phyloP scores from a whole-genome alignment of 257 asterid genomes.

The Pogostemon cablin region DNA sequence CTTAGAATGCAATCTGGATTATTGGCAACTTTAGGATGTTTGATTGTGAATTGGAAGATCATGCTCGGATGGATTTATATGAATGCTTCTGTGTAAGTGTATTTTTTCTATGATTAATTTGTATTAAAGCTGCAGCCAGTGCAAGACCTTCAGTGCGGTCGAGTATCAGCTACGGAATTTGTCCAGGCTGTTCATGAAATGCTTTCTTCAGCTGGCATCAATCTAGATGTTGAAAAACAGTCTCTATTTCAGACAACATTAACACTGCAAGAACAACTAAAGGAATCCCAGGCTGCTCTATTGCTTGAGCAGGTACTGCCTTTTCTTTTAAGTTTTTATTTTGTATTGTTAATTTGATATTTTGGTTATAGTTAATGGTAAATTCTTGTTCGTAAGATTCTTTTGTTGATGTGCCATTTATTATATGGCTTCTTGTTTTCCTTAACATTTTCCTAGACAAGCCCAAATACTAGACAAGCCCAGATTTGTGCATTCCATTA shows the following conservation, averaged over 20 bases:
- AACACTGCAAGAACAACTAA: slow-evolving; percentile 82
- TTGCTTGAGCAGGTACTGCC: slow-evolving; percentile 85
- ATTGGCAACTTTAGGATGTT: background rate
- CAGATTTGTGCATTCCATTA: background rate
- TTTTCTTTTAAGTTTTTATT: slow-evolving; percentile 19
- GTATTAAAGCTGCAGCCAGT: slow-evolving; percentile 51
- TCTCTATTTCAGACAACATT: slow-evolving; percentile 67
- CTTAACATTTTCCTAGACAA: background rate
- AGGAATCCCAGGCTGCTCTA: slow-evolving; percentile 87
- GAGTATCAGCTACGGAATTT: slow-evolving; percentile 85
- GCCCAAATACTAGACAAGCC: too few relatives aligned
- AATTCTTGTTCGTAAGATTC: background rate
- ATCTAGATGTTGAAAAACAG: slow-evolving; percentile 78
- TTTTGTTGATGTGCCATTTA: background rate
- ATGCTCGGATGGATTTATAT: background rate
- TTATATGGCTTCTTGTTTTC: background rate
- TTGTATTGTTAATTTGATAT: background rate
- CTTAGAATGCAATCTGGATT: slow-evolving; percentile 14
- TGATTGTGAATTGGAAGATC: background rate
- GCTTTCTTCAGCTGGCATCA: slow-evolving; percentile 94
- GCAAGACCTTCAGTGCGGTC: slow-evolving; percentile 77
- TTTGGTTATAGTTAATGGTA: background rate
- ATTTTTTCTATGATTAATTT: slow-evolving; percentile 15
- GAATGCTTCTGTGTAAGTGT: background rate
- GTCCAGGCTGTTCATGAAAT: slow-evolving; percentile 96